Percentiles rank a stretch among this genome's conserved stretches.
These are phyloP conservation scores for Adenanthera pavonina DNA, from an alignment of 306 rosid species.

Conservation along the genomic window DNA sequence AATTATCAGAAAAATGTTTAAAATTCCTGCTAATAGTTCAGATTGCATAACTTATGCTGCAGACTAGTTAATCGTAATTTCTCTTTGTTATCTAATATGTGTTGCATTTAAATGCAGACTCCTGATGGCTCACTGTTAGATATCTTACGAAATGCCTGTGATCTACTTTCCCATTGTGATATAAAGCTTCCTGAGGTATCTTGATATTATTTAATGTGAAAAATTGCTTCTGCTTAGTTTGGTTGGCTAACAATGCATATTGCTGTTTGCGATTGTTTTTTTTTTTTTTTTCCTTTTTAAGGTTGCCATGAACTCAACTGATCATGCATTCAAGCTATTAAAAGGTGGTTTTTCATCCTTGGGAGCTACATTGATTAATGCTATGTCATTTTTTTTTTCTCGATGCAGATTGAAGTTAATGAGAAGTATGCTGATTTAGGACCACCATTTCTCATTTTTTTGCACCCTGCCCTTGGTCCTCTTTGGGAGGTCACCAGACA, in stretches of 20 bases:
- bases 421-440: slow-evolving; percentile 75
- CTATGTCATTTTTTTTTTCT: slow-evolving; percentile 30
- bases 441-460: slow-evolving; percentile 92
- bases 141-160: slow-evolving; percentile 77
- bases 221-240: slow-evolving; percentile 22
- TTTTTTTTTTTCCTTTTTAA: neutral
- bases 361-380: slow-evolving; percentile 23
- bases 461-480: slow-evolving; percentile 98
- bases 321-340: slow-evolving; percentile 23
- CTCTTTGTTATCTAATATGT: slow-evolving; percentile 31
- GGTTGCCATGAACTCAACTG: neutral
- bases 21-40: slow-evolving; percentile 9
- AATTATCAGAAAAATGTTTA: slow-evolving; percentile 21
- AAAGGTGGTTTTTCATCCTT: slow-evolving; percentile 16
- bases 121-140: slow-evolving; percentile 92
- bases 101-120: slow-evolving; percentile 67
- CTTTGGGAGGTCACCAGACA: slow-evolving; percentile 96
- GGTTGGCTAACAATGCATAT: slow-evolving; percentile 35
- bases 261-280: slow-evolving; percentile 25
- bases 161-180: slow-evolving; percentile 81
- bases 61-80: slow-evolving; percentile 31
- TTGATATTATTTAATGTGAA: slow-evolving; percentile 24
- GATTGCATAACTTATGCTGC: slow-evolving; percentile 22
- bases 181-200: slow-evolving; percentile 82
- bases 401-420: slow-evolving; percentile 76